Evolutionary conservation across 257 asterid species (phyloP), one percentile per base, ranked within the genome.

Genomic region (Schizonepeta tenuifolia): DNA sequence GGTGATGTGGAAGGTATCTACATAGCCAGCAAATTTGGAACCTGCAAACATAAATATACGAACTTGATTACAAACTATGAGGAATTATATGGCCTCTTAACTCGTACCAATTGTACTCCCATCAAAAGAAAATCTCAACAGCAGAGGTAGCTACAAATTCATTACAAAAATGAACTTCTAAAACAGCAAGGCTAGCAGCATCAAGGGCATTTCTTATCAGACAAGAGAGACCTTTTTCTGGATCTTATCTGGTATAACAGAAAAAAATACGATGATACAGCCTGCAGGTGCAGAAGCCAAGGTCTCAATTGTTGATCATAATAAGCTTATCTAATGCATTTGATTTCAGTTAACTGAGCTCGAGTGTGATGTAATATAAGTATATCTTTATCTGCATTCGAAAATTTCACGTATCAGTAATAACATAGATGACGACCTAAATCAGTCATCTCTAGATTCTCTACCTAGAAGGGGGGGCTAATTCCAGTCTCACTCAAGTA

Each of bases 21-120:
- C 89, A 72, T 93, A 93, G 2, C 97, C 98, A 75, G 96, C 98
- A 69, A 78, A 93, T 57, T 91, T 93, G 74, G 98, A 93, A 78
- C 96, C 98, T 93, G 88, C 71, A 82, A 65, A 61, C 21, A 40
- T 66, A 54, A 54, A 18, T 53, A 70, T 46, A 31, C 22, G 58
- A 44, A 56, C 31, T 20, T 17, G 60, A 70, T 79, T 56, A 71
- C 64, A 65, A 57, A 22, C 51, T 17, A 67, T n/a, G 63, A 50
- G 73, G 46, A 73, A 20, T 40, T 18, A 65, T n/a, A 38, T 13
- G 20, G 38, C 9, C 36, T 18, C 44, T 20, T 28, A 31, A 33
- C 1, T 4, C 9, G 8, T 33, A 31, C 47, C 28, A 14, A 59
- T 7, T 2, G 44, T 14, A 59, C 31, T 59, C 8, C 7, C 10